phyloP scores from a whole-genome alignment of 108 stramenopile species.

The Pseudonitzschia pungens region DNA sequence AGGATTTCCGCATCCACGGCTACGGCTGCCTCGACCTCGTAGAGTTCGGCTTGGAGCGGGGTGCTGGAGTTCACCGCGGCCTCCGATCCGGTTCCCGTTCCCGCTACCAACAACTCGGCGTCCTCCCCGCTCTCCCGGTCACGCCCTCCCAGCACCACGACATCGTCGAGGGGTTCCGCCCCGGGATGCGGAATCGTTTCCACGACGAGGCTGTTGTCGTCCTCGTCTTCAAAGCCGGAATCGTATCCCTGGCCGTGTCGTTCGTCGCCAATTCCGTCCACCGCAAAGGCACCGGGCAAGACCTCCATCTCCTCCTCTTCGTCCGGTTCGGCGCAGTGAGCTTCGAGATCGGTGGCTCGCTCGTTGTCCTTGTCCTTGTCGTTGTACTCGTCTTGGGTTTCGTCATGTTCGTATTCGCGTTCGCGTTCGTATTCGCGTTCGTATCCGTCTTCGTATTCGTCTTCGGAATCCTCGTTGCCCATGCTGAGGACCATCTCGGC shows the following conservation, averaged over 20 bases:
- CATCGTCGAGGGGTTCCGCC: neutral
- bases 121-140: neutral
- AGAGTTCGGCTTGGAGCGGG: constrained; percentile 31
- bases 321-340: no score
- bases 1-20: constrained; percentile 19
- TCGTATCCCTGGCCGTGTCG: constrained; percentile 18
- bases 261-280: constrained; percentile 17
- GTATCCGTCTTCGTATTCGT: neutral
- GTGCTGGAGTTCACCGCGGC: neutral
- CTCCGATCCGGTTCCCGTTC: neutral
- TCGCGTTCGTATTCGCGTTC: neutral
- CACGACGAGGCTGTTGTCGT: constrained; percentile 3
- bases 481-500: neutral
- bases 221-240: constrained; percentile 36
- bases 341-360: constrained; percentile 25
- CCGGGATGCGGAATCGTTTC: neutral
- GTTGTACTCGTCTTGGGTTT: neutral
- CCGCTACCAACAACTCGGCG: neutral
- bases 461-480: neutral
- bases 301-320: constrained; percentile 31
- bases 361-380: no score
- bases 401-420: neutral
- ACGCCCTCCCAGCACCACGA: neutral
- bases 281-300: constrained; percentile 40
- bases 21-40: constrained; percentile 25